Base-by-base conservation (phyloP, 371 early-diverging fungal genomes). In the Apophysomyces sp. region DNA sequence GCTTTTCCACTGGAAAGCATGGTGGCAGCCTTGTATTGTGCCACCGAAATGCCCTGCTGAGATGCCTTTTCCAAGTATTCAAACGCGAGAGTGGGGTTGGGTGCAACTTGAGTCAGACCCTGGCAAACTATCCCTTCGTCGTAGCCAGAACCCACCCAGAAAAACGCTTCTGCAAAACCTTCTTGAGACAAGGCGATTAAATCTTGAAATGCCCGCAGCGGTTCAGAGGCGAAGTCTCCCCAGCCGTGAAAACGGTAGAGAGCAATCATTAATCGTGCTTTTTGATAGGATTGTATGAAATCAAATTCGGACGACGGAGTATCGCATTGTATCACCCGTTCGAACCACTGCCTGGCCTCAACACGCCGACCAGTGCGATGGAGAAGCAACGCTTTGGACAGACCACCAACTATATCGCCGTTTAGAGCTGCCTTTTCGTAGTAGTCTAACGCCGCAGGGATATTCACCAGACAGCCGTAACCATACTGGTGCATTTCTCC, bases 1-100 rank as follows among this genome's bases (percentile, higher is more conserved):
- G 69, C 68, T 16, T 76, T 76, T 3, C 88, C 88, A 44, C 83
- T 73, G 8, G 78, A 63, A n/a, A 76, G 68, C 69, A 78, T 73
- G 2, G 67, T 67, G 1, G 76, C 80, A 2, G 65, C 66, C 28
- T 71, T 66, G 32, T 72, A 71, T 27, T 77, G 73, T 6, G 69
- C 68, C 29, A 67, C 67, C 9, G 61, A n/a, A 39, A 71, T 66
- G 7, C 70, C 76, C 4, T 49, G 24, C 28, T 61, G 37, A 13
- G 80, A 77, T 8, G 72, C 67, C 34, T 61, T 65, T 15, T 49
- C 56, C 58, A 71, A 77, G 5, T 69, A 62, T 0, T 58, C 58
- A 59, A 68, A 63, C n/a, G 77, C 77, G 3, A 30, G 40, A 2
- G 52, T 44, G 9, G 63, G 30, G 53, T 74, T 57, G 6, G 56